Evolutionary conservation across 2,329 filamentous ascomycete genomes (phyloP).

Genomic region (Ophiostoma novo-ulmi): DNA sequence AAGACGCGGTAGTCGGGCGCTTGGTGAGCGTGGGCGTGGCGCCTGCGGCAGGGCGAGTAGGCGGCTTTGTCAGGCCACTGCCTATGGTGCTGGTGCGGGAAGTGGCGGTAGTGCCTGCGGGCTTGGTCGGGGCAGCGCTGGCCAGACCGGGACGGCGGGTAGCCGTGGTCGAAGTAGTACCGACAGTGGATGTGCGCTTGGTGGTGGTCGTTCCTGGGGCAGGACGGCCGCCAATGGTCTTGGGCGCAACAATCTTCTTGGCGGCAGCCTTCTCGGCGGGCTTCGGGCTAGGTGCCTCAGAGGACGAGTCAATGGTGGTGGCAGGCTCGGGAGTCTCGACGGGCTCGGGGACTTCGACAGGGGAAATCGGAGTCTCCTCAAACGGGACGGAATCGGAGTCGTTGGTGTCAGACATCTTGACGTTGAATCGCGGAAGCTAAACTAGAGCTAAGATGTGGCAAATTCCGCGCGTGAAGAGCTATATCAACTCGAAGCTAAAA

Average conservation of each 20-base stretch:
- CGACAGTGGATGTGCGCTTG: conserved; percentile 29
- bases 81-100: conserved; percentile 31
- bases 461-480: background rate
- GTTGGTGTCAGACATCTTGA: conserved; percentile 36
- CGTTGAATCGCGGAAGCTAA: conserved; percentile 2
- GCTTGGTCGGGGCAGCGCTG: conserved; percentile 32
- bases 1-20: conserved; percentile 34
- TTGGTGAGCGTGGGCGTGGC: conserved; percentile 30
- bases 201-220: conserved; percentile 16
- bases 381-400: conserved; percentile 32
- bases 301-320: conserved; percentile 24
- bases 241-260: conserved; percentile 28
- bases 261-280: conserved; percentile 26
- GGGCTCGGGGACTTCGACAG: conserved; percentile 23
- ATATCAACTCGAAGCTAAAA: background rate
- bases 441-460: conserved; percentile 9
- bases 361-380: conserved; percentile 28
- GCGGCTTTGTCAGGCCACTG: conserved; percentile 33
- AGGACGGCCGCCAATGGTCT: conserved; percentile 24
- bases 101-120: conserved; percentile 30
- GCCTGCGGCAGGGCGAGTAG: conserved; percentile 32
- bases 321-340: conserved; percentile 22
- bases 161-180: conserved; percentile 20
- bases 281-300: conserved; percentile 24
- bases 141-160: conserved; percentile 30